Evolutionary conservation across 495 filamentous ascomycete species (phyloP).

Genomic region (Barbatosphaeria neglecta): DNA sequence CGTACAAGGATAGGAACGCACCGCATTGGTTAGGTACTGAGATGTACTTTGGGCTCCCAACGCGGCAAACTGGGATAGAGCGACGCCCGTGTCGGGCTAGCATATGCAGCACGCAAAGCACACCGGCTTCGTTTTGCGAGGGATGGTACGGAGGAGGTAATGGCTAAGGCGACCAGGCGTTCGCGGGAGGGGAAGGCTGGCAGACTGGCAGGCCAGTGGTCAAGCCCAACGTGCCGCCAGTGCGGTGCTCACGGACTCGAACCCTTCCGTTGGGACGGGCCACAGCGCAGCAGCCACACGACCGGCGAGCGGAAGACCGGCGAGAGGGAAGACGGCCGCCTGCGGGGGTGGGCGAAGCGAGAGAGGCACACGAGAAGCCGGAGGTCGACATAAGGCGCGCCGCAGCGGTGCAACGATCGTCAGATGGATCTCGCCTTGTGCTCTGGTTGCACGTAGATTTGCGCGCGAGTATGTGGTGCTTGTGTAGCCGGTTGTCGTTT

Average conservation of each 20-base stretch:
- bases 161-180: neutral
- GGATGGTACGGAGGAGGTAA: neutral
- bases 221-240: neutral
- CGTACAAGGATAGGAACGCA: too few species aligned
- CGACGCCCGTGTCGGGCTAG: neutral
- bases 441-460: neutral
- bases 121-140: neutral
- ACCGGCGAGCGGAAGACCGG: neutral
- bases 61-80: constrained; percentile 1
- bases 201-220: neutral
- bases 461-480: neutral
- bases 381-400: neutral
- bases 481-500: neutral
- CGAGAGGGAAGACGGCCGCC: neutral
- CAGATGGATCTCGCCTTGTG: neutral
- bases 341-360: neutral
- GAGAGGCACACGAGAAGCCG: neutral
- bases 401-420: neutral
- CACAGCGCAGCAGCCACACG: neutral
- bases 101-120: neutral
- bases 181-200: neutral
- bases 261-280: neutral
- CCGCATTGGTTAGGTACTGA: neutral
- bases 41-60: neutral
- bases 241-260: neutral